Conservation (phyloP, 108 stramenopile species). For the Cyclotella atomus region DNA sequence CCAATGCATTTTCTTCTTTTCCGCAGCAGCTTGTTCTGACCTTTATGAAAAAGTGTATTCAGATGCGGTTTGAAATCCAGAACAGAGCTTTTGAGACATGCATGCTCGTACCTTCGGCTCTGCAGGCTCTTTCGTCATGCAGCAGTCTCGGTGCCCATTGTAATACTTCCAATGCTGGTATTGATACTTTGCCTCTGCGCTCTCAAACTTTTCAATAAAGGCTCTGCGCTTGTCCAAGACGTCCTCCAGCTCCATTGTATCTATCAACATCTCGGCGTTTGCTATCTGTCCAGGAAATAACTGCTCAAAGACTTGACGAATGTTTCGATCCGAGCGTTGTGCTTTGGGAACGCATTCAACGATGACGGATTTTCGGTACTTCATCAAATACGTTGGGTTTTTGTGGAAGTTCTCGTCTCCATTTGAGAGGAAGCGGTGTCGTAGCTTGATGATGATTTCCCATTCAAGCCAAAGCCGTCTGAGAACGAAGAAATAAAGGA, state of each 20-base stretch:
- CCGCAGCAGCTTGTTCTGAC: constrained; percentile 15
- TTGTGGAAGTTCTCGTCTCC: constrained; percentile 53
- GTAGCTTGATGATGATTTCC: constrained; percentile 57
- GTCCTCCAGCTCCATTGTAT: constrained; percentile 37
- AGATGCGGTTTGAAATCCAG: too few relatives aligned
- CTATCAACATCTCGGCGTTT: constrained; percentile 59
- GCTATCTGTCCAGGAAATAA: constrained; percentile 66
- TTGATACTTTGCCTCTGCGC: constrained; percentile 39
- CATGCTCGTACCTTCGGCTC: constrained; percentile 26
- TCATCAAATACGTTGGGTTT: constrained; percentile 42
- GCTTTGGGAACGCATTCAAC: constrained; percentile 65
- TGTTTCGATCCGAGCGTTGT: constrained; percentile 47
- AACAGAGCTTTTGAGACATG: neutral
- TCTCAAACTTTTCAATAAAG: constrained; percentile 51
- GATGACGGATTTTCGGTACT: constrained; percentile 21
- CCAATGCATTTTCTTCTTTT: constrained; percentile 21
- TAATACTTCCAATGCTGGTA: constrained; percentile 36
- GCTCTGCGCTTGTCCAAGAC: constrained; percentile 40
- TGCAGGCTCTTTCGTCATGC: constrained; percentile 2
- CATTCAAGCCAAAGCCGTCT: constrained; percentile 71
- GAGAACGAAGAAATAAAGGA: constrained; percentile 54
- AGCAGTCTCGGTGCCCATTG: constrained; percentile 3
- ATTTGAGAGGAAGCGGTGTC: constrained; percentile 60
- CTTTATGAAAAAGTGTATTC: neutral
- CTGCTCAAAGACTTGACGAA: constrained; percentile 59